phyloP scores from a whole-genome alignment of 1,284 basidiomycete genomes.

The Moniliella sp. region DNA sequence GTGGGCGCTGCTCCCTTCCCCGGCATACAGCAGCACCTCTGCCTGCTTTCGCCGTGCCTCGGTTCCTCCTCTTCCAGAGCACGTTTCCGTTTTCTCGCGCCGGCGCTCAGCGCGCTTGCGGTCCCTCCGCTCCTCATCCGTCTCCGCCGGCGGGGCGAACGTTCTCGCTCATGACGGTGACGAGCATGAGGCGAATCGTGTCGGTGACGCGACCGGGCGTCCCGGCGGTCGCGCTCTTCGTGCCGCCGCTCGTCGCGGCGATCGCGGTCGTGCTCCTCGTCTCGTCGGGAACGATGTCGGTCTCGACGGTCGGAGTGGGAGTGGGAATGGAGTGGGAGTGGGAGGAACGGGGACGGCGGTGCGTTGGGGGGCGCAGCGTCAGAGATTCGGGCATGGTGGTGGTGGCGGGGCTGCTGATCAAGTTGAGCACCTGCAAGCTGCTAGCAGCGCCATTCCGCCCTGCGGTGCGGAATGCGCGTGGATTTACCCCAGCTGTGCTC shows the following conservation, averaged over 20 bases:
- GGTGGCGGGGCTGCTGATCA: background rate
- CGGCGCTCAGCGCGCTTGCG: conserved; percentile 15
- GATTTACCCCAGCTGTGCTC: no score
- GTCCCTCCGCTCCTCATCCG: conserved; percentile 5
- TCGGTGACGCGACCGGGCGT: background rate
- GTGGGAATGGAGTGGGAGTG: background rate
- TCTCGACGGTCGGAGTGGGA: background rate
- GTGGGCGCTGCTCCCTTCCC: conserved; percentile 67
- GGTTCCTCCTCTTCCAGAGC: conserved; percentile 8
- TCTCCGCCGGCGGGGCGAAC: conserved; percentile 8
- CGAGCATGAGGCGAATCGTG: background rate
- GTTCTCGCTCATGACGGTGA: conserved; percentile 2
- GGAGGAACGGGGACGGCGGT: background rate
- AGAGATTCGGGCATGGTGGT: background rate
- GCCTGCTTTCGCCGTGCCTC: conserved; percentile 18
- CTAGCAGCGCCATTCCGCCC: no score
- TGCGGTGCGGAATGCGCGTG: no score
- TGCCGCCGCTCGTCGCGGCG: conserved; percentile 1
- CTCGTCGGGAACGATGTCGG: conserved; percentile 1
- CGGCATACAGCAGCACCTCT: conserved; percentile 47
- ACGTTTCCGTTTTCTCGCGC: conserved; percentile 10
- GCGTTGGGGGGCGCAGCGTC: background rate
- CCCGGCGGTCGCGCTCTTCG: conserved; percentile 3
- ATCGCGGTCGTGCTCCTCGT: conserved; percentile 2
- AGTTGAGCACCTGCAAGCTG: no score